A percentile compares a stretch with the other conserved stretches of the same genome.
These are phyloP conservation scores for Pseudogymnoascus sp. DNA, from an alignment of 2,329 filamentous ascomycete species.

Conservation along the genomic window DNA sequence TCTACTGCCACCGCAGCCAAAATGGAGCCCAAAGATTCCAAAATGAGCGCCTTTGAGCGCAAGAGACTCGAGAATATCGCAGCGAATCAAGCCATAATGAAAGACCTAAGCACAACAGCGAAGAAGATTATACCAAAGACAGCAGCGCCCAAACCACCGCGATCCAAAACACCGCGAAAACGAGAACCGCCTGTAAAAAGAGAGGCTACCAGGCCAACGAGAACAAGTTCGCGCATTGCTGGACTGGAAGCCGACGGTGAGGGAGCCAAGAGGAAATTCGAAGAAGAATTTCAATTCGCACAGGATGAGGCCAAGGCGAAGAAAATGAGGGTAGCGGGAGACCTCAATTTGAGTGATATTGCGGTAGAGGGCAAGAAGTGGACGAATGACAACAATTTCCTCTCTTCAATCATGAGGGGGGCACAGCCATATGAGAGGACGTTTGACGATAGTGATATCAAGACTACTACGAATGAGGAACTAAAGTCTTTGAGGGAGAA, in stretches of 20 bases:
- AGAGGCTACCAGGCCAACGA: slow-evolving; percentile 41
- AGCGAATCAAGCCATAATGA: slow-evolving; percentile 73
- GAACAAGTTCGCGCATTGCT: slow-evolving; percentile 50
- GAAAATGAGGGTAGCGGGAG: slow-evolving; percentile 54
- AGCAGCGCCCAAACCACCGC: slow-evolving; percentile 40
- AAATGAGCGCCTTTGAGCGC: slow-evolving; percentile 78
- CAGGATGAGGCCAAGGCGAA: slow-evolving; percentile 52
- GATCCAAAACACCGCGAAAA: slow-evolving; percentile 23
- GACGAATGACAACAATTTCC: slow-evolving; percentile 56
- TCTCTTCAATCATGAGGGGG: slow-evolving; percentile 54
- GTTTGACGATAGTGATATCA: slow-evolving; percentile 76
- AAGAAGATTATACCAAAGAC: slow-evolving; percentile 55
- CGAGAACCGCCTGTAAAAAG: slow-evolving; percentile 37
- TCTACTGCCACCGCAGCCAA: slow-evolving; percentile 35
- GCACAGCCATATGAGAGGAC: slow-evolving; percentile 77
- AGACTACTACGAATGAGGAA: slow-evolving; percentile 68
- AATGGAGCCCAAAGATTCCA: slow-evolving; percentile 34
- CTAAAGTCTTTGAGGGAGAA: slow-evolving; percentile 64
- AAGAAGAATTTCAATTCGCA: slow-evolving; percentile 50
- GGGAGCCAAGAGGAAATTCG: slow-evolving; percentile 58
- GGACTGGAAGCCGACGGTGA: slow-evolving; percentile 48
- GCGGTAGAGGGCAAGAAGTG: slow-evolving; percentile 72
- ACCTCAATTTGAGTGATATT: slow-evolving; percentile 67
- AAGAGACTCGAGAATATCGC: slow-evolving; percentile 79
- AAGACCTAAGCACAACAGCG: slow-evolving; percentile 64